These are phyloP conservation scores for Cochlearia excelsa DNA, from an alignment of 345 rosid species.

Conservation along the genomic window DNA sequence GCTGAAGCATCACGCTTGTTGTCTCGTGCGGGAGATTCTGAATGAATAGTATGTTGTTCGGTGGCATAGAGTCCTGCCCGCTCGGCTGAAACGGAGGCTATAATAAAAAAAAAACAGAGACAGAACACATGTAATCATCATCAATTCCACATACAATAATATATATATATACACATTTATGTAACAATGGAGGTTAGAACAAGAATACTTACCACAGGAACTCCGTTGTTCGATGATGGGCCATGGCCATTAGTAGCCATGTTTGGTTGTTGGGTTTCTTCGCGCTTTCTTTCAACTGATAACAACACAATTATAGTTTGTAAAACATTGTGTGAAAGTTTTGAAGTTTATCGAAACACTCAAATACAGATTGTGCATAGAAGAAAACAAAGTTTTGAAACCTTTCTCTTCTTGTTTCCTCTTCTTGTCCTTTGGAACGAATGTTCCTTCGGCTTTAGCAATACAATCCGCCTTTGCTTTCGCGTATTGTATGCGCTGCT, in stretches of 20 bases:
- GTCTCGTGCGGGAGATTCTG: constrained; percentile 90
- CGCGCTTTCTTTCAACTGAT: constrained; percentile 82
- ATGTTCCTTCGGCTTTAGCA: constrained; percentile 80
- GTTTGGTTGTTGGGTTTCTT: constrained; percentile 60
- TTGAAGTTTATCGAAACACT: not conserved
- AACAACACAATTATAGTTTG: constrained; percentile 3
- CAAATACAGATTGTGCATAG: not conserved
- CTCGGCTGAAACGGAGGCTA: constrained; percentile 60
- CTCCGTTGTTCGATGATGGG: constrained; percentile 48
- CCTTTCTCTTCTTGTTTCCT: constrained; percentile 95
- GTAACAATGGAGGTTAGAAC: not conserved
- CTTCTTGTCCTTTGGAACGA: constrained; percentile 78
- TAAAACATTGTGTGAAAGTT: not conserved
- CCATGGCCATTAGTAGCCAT: constrained; percentile 46
- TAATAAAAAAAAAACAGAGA: constrained; percentile 9
- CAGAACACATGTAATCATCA: not conserved
- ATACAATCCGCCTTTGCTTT: constrained; percentile 86
- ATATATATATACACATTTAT: not conserved
- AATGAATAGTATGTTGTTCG: constrained; percentile 80
- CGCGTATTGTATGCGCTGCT: constrained; percentile 86
- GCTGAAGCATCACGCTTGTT: constrained; percentile 76
- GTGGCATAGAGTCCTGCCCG: constrained; percentile 58
- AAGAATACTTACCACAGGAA: constrained; percentile 50
- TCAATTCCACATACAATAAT: not conserved
- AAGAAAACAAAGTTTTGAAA: constrained; percentile 17